Conservation (phyloP, 768 basidiomycete species). For the Hypsizygus marmoreus region DNA sequence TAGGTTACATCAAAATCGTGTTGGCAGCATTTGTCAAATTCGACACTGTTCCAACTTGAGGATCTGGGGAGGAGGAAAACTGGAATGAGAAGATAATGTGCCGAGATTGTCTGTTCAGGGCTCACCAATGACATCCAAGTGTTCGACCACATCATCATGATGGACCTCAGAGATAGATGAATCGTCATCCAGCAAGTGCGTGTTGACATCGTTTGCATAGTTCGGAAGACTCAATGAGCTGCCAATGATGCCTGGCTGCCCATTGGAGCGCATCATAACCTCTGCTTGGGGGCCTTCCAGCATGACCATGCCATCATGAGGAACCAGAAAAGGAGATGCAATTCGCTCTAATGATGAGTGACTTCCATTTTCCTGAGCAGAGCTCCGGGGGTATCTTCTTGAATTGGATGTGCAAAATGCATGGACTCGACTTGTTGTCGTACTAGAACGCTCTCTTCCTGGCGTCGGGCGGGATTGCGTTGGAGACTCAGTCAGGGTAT, state of each 20-base stretch:
- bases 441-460: slow-evolving; percentile 29
- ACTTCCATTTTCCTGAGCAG: slow-evolving; percentile 5
- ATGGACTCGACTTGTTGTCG: slow-evolving; percentile 36
- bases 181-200: background rate
- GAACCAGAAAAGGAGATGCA: slow-evolving; percentile 14
- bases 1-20: slow-evolving; percentile 62
- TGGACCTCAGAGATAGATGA: slow-evolving; percentile 43
- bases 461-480: slow-evolving; percentile 6
- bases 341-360: slow-evolving; percentile 8
- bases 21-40: slow-evolving; percentile 81
- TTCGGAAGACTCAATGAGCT: slow-evolving; percentile 40
- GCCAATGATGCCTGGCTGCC: slow-evolving; percentile 42
- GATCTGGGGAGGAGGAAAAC: slow-evolving; percentile 43
- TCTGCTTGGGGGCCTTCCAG: slow-evolving; percentile 44
- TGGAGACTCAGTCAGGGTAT: slow-evolving; percentile 4
- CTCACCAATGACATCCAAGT: slow-evolving; percentile 78
- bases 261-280: slow-evolving; percentile 35
- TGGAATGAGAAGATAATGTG: too few species aligned
- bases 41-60: slow-evolving; percentile 73
- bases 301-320: slow-evolving; percentile 28
- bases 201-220: slow-evolving; percentile 3
- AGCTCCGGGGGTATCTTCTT: slow-evolving; percentile 11
- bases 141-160: slow-evolving; percentile 80
- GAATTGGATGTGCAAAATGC: slow-evolving; percentile 28
- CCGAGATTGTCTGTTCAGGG: background rate